phyloP scores from a whole-genome alignment of 176 grass and related monocot genomes.

The Ampelocalamus luodianensis region DNA sequence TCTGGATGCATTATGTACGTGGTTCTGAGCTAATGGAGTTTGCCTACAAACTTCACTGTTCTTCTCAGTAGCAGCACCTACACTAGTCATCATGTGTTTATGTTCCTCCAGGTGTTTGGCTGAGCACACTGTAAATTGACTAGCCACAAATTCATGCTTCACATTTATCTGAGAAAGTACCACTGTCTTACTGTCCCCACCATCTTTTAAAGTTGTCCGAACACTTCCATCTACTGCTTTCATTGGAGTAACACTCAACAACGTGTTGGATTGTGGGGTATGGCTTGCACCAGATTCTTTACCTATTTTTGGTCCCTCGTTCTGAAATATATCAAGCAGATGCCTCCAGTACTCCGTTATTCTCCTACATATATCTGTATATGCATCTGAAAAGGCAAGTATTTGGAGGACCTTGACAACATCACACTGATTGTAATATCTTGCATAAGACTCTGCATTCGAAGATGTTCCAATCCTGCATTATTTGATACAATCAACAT shows the following conservation, averaged over 20 bases:
- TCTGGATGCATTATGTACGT: constrained; percentile 26
- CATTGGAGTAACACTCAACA: constrained; percentile 37
- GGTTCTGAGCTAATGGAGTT: constrained; percentile 37
- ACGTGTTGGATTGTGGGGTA: constrained; percentile 34
- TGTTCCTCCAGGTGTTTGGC: constrained; percentile 31
- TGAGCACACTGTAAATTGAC: constrained; percentile 38
- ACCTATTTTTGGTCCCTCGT: constrained; percentile 43
- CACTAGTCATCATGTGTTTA: constrained; percentile 36
- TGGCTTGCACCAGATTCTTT: constrained; percentile 44
- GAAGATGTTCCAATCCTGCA: constrained; percentile 65
- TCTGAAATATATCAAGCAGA: constrained; percentile 50
- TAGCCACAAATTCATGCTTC: constrained; percentile 23
- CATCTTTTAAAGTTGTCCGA: constrained; percentile 33
- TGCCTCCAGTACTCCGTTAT: constrained; percentile 75
- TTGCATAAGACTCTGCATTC: constrained; percentile 60
- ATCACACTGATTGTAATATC: constrained; percentile 86
- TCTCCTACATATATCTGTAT: constrained; percentile 65
- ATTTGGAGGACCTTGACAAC: constrained; percentile 65
- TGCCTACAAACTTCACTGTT: constrained; percentile 44
- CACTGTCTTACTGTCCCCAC: constrained; percentile 35
- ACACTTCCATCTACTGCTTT: constrained; percentile 35
- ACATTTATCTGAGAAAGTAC: constrained; percentile 45
- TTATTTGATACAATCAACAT: constrained; percentile 36
- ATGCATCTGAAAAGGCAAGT: constrained; percentile 57
- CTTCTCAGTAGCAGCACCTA: constrained; percentile 29